These are phyloP conservation scores for Aaosphaeria arxii DNA, from an alignment of 2,329 filamentous ascomycete species.

Conservation along the genomic window DNA sequence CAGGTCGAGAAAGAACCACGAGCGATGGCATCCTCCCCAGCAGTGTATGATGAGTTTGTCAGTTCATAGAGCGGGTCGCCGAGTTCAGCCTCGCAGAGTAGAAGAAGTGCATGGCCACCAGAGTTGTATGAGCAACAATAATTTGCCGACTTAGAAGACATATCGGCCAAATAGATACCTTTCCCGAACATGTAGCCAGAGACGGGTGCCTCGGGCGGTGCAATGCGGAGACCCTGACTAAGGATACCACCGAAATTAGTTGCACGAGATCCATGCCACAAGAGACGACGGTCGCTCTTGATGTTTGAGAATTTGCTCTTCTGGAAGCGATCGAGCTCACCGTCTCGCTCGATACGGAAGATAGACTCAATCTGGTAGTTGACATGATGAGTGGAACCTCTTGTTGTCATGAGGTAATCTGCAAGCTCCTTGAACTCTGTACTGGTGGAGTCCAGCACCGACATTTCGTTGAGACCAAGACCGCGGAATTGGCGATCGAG, in stretches of 20 bases:
- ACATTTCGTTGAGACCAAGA: constrained; percentile 74
- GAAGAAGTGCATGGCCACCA: constrained; percentile 68
- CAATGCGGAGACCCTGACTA: constrained; percentile 84
- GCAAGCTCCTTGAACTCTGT: constrained; percentile 64
- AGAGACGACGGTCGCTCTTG: constrained; percentile 66
- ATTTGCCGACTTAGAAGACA: constrained; percentile 72
- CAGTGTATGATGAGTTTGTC: constrained; percentile 55
- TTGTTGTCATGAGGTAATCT: constrained; percentile 65
- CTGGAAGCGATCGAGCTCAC: constrained; percentile 68
- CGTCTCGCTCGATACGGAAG: constrained; percentile 76
- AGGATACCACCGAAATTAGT: constrained; percentile 89
- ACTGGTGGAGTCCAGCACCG: constrained; percentile 57
- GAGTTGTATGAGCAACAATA: constrained; percentile 67
- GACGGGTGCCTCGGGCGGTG: constrained; percentile 77
- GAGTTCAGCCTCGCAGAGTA: constrained; percentile 82
- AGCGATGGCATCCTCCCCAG: constrained; percentile 60
- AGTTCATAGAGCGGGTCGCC: constrained; percentile 72
- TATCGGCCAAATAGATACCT: constrained; percentile 84
- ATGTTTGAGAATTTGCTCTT: constrained; percentile 52
- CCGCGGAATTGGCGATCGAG: constrained; percentile 72
- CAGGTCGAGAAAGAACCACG: constrained; percentile 65
- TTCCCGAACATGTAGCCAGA: constrained; percentile 88
- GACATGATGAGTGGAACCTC: constrained; percentile 63
- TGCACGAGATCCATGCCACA: constrained; percentile 83
- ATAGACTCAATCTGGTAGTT: constrained; percentile 67